These are phyloP conservation scores for Tuber indicum DNA, from an alignment of 495 filamentous ascomycete genomes.

Conservation along the genomic window DNA sequence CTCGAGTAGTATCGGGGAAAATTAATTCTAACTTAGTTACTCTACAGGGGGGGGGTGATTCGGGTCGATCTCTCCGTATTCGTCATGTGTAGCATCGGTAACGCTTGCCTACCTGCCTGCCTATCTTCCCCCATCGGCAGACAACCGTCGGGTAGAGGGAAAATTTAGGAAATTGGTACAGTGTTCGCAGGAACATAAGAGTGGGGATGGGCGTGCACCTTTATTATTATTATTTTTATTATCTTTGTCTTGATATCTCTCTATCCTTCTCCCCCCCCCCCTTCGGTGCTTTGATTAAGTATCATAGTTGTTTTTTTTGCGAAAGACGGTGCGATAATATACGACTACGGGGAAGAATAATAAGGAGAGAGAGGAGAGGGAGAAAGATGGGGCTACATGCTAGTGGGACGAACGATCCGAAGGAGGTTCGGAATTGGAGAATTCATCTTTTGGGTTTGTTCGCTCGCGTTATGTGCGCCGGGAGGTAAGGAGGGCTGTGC, in stretches of 20 bases:
- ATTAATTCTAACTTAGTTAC: too few species aligned
- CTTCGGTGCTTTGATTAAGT: neutral
- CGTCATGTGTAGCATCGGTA: neutral
- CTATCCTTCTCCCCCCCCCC: neutral
- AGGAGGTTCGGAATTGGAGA: constrained; percentile 39
- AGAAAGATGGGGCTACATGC: constrained; percentile 31
- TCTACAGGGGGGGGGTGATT: neutral
- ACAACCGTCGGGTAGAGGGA: neutral
- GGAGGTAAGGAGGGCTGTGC: neutral
- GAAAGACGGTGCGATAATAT: neutral
- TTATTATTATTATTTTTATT: neutral
- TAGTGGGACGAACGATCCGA: constrained; percentile 35
- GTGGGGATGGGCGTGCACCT: neutral
- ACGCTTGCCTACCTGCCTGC: neutral
- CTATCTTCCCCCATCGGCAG: neutral
- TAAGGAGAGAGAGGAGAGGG: neutral
- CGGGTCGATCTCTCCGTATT: neutral
- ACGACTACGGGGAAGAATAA: neutral
- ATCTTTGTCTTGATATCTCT: neutral
- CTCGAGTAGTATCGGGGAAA: too few species aligned
- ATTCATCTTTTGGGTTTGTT: constrained; percentile 31
- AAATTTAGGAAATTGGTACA: neutral
- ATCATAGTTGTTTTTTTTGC: neutral
- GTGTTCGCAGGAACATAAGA: neutral
- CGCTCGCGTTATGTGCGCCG: neutral